These are phyloP conservation scores for Ganoderma lucidum DNA, from an alignment of 1,284 basidiomycete genomes.

Conservation along the genomic window DNA sequence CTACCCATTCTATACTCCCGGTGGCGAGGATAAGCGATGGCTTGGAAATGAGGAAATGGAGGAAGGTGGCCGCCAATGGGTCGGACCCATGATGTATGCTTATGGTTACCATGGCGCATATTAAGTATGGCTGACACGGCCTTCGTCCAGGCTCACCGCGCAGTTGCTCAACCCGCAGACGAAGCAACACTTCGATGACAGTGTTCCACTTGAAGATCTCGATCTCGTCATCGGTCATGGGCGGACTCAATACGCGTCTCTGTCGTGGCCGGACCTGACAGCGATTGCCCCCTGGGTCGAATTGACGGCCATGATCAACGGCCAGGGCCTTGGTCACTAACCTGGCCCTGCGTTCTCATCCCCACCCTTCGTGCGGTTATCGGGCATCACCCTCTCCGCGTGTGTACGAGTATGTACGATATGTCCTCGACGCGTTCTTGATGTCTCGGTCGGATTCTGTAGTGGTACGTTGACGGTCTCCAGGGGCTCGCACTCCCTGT, in stretches of 20 bases:
- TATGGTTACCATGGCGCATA: neutral
- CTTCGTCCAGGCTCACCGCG: conserved; percentile 60
- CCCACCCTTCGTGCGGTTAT: neutral
- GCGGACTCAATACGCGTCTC: conserved; percentile 69
- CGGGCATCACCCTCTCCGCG: conserved; percentile 1
- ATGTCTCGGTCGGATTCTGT: conserved; percentile 17
- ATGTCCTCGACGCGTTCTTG: conserved; percentile 9
- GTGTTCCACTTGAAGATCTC: conserved; percentile 52
- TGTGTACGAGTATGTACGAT: conserved; percentile 23
- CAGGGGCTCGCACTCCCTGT: conserved; percentile 5
- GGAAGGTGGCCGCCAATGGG: conserved; percentile 73
- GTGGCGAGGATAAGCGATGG: conserved; percentile 75
- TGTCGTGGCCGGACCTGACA: conserved; percentile 72
- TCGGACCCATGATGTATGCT: conserved; percentile 73
- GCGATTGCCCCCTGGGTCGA: conserved; percentile 82
- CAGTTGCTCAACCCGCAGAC: conserved; percentile 63
- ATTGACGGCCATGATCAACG: conserved; percentile 69
- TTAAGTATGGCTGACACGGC: neutral
- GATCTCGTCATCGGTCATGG: conserved; percentile 58
- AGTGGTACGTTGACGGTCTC: neutral
- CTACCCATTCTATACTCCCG: conserved; percentile 77
- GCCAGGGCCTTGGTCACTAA: conserved; percentile 70
- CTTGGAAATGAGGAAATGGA: conserved; percentile 56
- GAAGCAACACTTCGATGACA: conserved; percentile 46
- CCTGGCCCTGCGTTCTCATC: conserved; percentile 4